These are phyloP conservation scores for Nicotiana knightiana DNA, from an alignment of 257 asterid species.

Conservation along the genomic window DNA sequence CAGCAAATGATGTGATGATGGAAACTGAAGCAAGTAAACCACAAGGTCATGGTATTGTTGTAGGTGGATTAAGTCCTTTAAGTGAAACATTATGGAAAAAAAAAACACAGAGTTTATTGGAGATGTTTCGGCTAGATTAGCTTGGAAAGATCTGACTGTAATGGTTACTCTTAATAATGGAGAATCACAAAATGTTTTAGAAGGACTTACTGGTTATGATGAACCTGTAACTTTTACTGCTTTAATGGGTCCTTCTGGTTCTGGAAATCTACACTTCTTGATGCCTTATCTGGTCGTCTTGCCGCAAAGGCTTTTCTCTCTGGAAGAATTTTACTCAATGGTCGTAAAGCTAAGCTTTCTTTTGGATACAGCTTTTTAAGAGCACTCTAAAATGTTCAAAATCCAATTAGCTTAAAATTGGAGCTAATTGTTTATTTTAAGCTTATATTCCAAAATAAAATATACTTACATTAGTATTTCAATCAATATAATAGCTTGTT, in stretches of 20 bases:
- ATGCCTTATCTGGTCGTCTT: conserved; percentile 83
- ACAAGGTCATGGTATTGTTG: conserved; percentile 55
- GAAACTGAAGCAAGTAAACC: conserved; percentile 87
- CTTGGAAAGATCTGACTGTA: conserved; percentile 88
- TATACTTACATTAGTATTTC: no score
- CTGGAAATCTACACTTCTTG: conserved; percentile 89
- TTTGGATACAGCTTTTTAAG: conserved; percentile 30
- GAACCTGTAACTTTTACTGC: conserved; percentile 95
- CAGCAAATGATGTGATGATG: conserved; percentile 60
- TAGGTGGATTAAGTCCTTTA: conserved; percentile 86
- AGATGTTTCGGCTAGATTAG: conserved; percentile 81
- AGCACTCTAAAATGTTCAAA: no score
- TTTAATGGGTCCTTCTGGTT: conserved; percentile 97
- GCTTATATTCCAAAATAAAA: no score
- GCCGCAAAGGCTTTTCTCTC: conserved; percentile 89
- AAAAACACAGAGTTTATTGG: conserved; percentile 71
- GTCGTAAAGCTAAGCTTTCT: conserved; percentile 80
- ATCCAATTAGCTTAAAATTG: no score
- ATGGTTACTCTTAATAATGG: conserved; percentile 74
- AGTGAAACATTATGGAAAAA: conserved; percentile 93
- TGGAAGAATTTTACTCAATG: conserved; percentile 76
- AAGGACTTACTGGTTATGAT: conserved; percentile 72
- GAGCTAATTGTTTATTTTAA: no score
- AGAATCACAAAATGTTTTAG: conserved; percentile 73
- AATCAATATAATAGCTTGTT: no score